Percentiles rank a stretch among this genome's conserved stretches.
Conservation (phyloP, 2,329 filamentous ascomycete species). For the Cryphonectria nitschkei region DNA sequence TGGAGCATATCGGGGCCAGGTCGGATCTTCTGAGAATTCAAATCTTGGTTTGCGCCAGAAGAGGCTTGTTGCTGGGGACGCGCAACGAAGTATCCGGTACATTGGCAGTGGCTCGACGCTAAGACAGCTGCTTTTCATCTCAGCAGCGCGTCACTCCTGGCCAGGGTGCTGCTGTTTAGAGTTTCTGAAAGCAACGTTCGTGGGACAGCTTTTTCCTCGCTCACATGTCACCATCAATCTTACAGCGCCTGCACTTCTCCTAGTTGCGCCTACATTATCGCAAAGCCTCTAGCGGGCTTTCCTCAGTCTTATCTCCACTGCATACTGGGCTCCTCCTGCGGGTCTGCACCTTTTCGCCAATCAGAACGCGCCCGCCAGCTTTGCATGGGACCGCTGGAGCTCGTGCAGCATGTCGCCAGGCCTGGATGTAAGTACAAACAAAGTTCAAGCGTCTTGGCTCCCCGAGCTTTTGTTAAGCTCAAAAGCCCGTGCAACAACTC, state of each 20-base stretch:
- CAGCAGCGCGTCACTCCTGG: conserved; percentile 5
- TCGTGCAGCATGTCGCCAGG: conserved; percentile 25
- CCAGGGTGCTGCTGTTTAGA: not conserved
- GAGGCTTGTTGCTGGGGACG: not conserved
- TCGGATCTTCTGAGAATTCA: not conserved
- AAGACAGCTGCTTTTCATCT: conserved; percentile 9
- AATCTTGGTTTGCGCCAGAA: not conserved
- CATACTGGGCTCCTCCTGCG: conserved; percentile 18
- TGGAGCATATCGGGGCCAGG: not conserved
- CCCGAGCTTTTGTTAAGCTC: conserved; percentile 19
- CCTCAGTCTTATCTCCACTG: conserved; percentile 11
- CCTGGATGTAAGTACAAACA: conserved; percentile 28
- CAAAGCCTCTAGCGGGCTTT: conserved; percentile 20
- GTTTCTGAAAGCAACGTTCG: conserved; percentile 3
- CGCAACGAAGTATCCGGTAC: conserved; percentile 34
- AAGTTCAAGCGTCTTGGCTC: conserved; percentile 16
- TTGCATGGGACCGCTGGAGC: conserved; percentile 21
- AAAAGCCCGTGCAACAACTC: conserved; percentile 15
- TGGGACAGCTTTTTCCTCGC: conserved; percentile 9
- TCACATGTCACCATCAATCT: not conserved
- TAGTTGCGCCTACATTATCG: conserved; percentile 16
- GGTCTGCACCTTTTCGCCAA: conserved; percentile 25
- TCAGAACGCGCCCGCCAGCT: conserved; percentile 21
- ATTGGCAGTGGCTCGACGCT: not conserved
- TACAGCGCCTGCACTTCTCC: not conserved